Conservation (phyloP, 805 yeast genomes). For the Candida yuanshanica region DNA sequence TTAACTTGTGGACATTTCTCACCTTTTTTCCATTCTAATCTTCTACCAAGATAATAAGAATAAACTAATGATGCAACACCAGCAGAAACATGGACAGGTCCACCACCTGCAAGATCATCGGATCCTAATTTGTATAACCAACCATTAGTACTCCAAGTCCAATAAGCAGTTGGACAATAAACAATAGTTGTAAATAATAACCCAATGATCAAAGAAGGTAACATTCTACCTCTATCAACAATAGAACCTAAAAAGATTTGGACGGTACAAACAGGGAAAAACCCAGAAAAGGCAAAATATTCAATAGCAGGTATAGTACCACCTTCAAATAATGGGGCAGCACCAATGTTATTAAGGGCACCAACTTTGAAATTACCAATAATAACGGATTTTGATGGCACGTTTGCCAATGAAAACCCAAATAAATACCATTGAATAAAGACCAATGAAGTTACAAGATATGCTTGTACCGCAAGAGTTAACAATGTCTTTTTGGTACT, state of each 20-base stretch:
- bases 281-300: slow-evolving; percentile 76
- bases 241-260: slow-evolving; percentile 88
- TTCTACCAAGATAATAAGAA: slow-evolving; percentile 70
- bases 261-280: slow-evolving; percentile 83
- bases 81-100: slow-evolving; percentile 90
- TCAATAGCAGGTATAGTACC: slow-evolving; percentile 44
- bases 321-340: slow-evolving; percentile 71
- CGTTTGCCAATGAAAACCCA: slow-evolving; percentile 85
- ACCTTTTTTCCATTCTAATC: slow-evolving; percentile 41
- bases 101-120: slow-evolving; percentile 98
- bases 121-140: slow-evolving; percentile 95
- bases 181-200: slow-evolving; percentile 87
- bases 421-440: slow-evolving; percentile 92
- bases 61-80: slow-evolving; percentile 89
- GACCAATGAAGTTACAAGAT: slow-evolving; percentile 65
- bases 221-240: slow-evolving; percentile 86
- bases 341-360: slow-evolving; percentile 63
- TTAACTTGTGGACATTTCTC: slow-evolving; percentile 58
- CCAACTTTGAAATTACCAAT: slow-evolving; percentile 78
- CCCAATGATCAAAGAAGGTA: slow-evolving; percentile 74
- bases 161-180: slow-evolving; percentile 87
- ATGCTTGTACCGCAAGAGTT: slow-evolving; percentile 73
- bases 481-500: slow-evolving; percentile 85
- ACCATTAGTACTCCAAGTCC: slow-evolving; percentile 93
- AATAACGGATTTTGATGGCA: slow-evolving; percentile 59